Conservation (phyloP, 306 rosid species). For the Glycine tomentella region DNA sequence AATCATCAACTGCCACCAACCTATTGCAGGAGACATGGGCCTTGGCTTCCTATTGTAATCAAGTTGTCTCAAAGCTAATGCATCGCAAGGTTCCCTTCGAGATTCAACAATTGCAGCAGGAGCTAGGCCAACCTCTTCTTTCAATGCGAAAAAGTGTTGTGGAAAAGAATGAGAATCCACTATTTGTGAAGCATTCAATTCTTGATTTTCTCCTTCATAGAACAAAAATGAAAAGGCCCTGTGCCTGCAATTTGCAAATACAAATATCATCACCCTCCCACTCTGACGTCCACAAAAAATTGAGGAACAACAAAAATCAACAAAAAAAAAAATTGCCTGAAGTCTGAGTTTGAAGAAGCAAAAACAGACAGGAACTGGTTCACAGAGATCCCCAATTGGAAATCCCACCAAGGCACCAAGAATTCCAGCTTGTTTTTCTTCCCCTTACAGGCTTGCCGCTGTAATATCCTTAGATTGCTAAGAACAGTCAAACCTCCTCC, state of each 20-base stretch:
- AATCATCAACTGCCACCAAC: constrained; percentile 54
- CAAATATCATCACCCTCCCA: constrained; percentile 20
- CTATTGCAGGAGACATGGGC: constrained; percentile 70
- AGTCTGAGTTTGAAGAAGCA: constrained; percentile 89
- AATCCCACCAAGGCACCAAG: constrained; percentile 99
- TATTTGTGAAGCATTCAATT: constrained; percentile 77
- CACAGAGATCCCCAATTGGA: constrained; percentile 90
- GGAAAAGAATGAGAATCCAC: constrained; percentile 95
- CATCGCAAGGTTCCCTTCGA: constrained; percentile 69
- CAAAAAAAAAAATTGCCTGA: constrained; percentile 58
- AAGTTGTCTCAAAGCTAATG: constrained; percentile 70
- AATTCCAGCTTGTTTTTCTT: constrained; percentile 85
- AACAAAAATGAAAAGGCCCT: constrained; percentile 87
- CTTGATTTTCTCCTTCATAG: constrained; percentile 87
- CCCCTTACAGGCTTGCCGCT: constrained; percentile 80
- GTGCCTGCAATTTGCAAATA: constrained; percentile 67
- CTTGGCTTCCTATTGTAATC: constrained; percentile 74
- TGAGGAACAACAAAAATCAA: background rate
- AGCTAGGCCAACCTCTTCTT: constrained; percentile 82
- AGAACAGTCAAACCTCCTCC: constrained; percentile 97
- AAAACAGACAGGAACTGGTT: constrained; percentile 89
- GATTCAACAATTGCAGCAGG: constrained; percentile 86
- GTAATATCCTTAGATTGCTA: constrained; percentile 89
- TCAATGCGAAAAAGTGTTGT: constrained; percentile 77
- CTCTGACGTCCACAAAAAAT: background rate